Evolutionary conservation across 305 asterid species (phyloP), one percentile per base, ranked within the genome.

Genomic region (Lippia alba): DNA sequence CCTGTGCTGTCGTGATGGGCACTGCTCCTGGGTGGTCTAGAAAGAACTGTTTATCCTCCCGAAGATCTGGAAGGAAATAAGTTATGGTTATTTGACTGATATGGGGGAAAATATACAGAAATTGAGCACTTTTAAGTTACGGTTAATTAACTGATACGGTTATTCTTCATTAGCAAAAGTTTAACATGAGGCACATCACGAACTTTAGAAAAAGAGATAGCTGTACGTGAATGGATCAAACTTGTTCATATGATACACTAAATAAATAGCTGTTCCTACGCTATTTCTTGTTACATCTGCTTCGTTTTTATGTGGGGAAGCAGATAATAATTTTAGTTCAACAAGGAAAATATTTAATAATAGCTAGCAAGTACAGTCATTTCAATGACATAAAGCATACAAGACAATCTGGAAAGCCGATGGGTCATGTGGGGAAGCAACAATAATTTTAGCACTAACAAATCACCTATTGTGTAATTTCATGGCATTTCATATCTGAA

Each of bases 11-110:
- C n/a, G 72, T 68, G 62, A 83, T 80, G 57, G 85, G 85, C 48
- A 75, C 79, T 65, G 85, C 81, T 59, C 85, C 83, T 16, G 80
- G 82, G 75, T 83, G 87, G 58, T 83, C 87, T 55, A 71, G 70
- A 59, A 83, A 77, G 79, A 83, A 83, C 74, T 80, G 87, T 51
- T 75, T 78, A 45, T 83, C 87, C 71, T 83, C 87, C 36, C 83
- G 87, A 54, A 83, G 83, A 73, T 83, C 87, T 83, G 75, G 59
- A 77, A 63, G 73, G 71, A 44, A 68, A 68, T 16, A 72, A 40
- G 30, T 49, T 48, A 63, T 4, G 36, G 69, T 71, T 64, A 49
- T 56, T 60, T 20, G 33, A 64, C 72, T 20, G 49, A 12, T 48
- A 61, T 8, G 8, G 8, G 58, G 18, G 57, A 10, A 32, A 56